Evolutionary conservation across 2,329 filamentous ascomycete genomes (phyloP).

Genomic region (Xylaria hypoxylon): DNA sequence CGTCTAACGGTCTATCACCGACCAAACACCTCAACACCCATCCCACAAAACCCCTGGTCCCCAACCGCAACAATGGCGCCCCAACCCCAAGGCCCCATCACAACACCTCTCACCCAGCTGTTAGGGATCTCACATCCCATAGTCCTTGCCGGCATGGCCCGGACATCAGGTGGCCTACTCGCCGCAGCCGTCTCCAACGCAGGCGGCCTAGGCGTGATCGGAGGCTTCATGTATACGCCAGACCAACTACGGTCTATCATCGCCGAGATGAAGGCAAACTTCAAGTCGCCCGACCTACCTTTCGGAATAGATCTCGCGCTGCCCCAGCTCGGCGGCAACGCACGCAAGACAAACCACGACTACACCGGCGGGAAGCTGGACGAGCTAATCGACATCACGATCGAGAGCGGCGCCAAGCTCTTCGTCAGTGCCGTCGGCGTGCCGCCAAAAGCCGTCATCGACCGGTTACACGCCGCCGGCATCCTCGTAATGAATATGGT

Average conservation of each 20-base stretch:
- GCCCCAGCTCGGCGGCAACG: constrained; percentile 85
- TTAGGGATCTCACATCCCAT: constrained; percentile 89
- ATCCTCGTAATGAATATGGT: constrained; percentile 98
- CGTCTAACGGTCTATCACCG: neutral
- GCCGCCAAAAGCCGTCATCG: constrained; percentile 78
- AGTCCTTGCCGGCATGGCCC: constrained; percentile 93
- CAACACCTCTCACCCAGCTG: constrained; percentile 81
- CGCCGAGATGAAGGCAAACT: constrained; percentile 82
- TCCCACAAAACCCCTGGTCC: neutral
- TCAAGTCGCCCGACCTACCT: constrained; percentile 74
- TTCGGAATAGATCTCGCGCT: constrained; percentile 94
- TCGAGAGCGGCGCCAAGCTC: constrained; percentile 83
- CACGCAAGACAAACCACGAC: constrained; percentile 93
- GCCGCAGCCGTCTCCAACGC: constrained; percentile 91
- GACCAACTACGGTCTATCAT: constrained; percentile 82
- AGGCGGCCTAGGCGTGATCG: constrained; percentile 82
- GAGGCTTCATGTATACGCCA: constrained; percentile 78
- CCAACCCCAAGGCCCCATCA: constrained; percentile 65
- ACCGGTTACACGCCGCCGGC: constrained; percentile 79
- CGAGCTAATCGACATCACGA: constrained; percentile 86
- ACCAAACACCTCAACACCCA: constrained; percentile 1
- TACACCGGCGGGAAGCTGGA: constrained; percentile 92
- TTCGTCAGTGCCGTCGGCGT: constrained; percentile 93
- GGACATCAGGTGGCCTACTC: constrained; percentile 80
- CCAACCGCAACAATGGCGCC: constrained; percentile 53